Conservation (phyloP, 495 filamentous ascomycete species). For the Neurospora sp. region DNA sequence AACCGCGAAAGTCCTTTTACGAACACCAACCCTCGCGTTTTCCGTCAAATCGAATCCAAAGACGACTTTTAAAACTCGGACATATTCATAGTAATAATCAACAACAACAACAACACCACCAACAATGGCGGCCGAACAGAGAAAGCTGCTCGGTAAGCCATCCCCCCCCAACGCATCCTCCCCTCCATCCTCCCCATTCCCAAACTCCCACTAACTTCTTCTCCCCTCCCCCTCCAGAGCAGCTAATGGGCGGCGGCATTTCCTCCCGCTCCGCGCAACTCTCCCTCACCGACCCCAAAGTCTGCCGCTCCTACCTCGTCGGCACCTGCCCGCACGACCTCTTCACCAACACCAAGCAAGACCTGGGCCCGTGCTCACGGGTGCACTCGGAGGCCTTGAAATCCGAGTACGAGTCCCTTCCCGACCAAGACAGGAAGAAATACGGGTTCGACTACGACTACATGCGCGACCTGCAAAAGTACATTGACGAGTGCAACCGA, state of each 20-base stretch:
- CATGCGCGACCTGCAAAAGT: conserved; percentile 85
- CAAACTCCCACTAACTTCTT: conserved; percentile 6
- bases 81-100: too few relatives aligned
- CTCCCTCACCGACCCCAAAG: conserved; percentile 83
- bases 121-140: conserved; percentile 86
- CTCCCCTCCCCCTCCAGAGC: conserved; percentile 42
- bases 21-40: not conserved
- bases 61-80: too few relatives aligned
- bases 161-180: not conserved
- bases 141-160: conserved; percentile 78
- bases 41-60: not conserved
- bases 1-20: not conserved
- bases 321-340: conserved; percentile 97
- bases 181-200: not conserved
- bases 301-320: conserved; percentile 88
- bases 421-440: conserved; percentile 58
- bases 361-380: conserved; percentile 84
- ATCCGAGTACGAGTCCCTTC: conserved; percentile 66
- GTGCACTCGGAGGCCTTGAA: conserved; percentile 84
- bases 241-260: conserved; percentile 68
- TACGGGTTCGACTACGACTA: conserved; percentile 95
- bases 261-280: conserved; percentile 66
- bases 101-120: too few relatives aligned
- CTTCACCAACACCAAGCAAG: conserved; percentile 99
- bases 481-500: conserved; percentile 94